phyloP scores from a whole-genome alignment of 2,329 filamentous ascomycete species.

The Fusarium humuli region DNA sequence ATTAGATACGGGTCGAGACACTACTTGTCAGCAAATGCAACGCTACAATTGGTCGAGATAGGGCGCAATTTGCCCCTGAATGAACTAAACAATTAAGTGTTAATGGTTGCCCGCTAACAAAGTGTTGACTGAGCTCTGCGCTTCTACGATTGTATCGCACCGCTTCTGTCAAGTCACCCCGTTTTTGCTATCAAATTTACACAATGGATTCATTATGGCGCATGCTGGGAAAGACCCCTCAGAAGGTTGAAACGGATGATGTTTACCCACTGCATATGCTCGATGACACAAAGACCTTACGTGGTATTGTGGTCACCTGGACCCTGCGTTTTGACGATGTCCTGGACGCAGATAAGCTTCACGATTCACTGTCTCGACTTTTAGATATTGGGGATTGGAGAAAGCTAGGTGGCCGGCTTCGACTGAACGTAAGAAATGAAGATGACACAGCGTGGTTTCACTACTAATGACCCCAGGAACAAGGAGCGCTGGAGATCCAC shows the following conservation, averaged over 20 bases:
- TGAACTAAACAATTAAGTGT: too few species aligned
- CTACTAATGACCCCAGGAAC: not conserved
- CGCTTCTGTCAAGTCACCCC: too few species aligned
- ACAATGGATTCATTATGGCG: not conserved
- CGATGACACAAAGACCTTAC: conserved; percentile 46
- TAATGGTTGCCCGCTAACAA: too few species aligned
- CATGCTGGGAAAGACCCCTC: not conserved
- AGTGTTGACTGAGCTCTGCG: too few species aligned
- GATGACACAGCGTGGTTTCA: not conserved
- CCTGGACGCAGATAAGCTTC: conserved; percentile 55
- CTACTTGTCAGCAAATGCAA: too few species aligned
- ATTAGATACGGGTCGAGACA: too few species aligned
- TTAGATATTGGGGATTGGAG: conserved; percentile 55
- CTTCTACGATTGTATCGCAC: too few species aligned
- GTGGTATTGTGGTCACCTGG: conserved; percentile 45
- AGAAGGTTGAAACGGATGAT: conserved; percentile 21
- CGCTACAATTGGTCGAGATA: too few species aligned
- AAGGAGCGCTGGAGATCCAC: conserved; percentile 48
- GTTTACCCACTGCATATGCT: conserved; percentile 51
- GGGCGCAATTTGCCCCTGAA: too few species aligned
- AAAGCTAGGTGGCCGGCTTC: conserved; percentile 54
- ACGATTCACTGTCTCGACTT: conserved; percentile 1
- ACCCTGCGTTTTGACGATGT: conserved; percentile 31
- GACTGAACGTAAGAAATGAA: conserved; percentile 4
- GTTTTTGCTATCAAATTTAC: too few species aligned